These are phyloP conservation scores for Poteriospumella lacustris DNA, from an alignment of 108 stramenopile genomes.

Conservation along the genomic window DNA sequence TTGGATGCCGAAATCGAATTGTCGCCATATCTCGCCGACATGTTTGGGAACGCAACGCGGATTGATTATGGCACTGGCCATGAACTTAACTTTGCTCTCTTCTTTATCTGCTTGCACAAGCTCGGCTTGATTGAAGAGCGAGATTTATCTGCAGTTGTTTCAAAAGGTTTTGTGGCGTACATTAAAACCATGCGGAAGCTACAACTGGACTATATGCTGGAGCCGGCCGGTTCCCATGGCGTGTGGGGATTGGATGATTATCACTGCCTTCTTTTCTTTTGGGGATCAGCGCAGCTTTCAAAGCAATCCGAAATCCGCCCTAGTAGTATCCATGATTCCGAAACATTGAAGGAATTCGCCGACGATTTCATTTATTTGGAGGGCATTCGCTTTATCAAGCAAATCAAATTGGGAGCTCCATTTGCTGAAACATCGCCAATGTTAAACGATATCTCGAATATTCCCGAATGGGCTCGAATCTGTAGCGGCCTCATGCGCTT, in stretches of 20 bases:
- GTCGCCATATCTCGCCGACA: slow-evolving; percentile 66
- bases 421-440: slow-evolving; percentile 87
- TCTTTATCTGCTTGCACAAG: slow-evolving; percentile 51
- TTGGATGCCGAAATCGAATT: slow-evolving; percentile 53
- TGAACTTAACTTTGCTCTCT: slow-evolving; percentile 81
- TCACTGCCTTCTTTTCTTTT: slow-evolving; percentile 86
- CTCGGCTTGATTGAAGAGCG: slow-evolving; percentile 33
- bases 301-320: slow-evolving; percentile 32
- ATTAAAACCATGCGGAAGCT: slow-evolving; percentile 42
- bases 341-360: background rate
- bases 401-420: slow-evolving; percentile 75
- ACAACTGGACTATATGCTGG: slow-evolving; percentile 72
- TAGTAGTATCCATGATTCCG: slow-evolving; percentile 36
- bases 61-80: slow-evolving; percentile 94
- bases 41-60: slow-evolving; percentile 79
- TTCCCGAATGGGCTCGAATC: slow-evolving; percentile 71
- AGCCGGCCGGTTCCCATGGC: slow-evolving; percentile 82
- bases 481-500: slow-evolving; percentile 65
- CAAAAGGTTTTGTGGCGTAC: slow-evolving; percentile 33
- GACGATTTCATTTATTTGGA: slow-evolving; percentile 64
- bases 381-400: slow-evolving; percentile 72
- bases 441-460: slow-evolving; percentile 74
- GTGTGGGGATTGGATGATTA: slow-evolving; percentile 97
- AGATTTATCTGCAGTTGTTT: slow-evolving; percentile 32
- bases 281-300: slow-evolving; percentile 78